These are phyloP conservation scores for Cicer pinnatifidum DNA, from an alignment of 306 rosid species.

Conservation along the genomic window DNA sequence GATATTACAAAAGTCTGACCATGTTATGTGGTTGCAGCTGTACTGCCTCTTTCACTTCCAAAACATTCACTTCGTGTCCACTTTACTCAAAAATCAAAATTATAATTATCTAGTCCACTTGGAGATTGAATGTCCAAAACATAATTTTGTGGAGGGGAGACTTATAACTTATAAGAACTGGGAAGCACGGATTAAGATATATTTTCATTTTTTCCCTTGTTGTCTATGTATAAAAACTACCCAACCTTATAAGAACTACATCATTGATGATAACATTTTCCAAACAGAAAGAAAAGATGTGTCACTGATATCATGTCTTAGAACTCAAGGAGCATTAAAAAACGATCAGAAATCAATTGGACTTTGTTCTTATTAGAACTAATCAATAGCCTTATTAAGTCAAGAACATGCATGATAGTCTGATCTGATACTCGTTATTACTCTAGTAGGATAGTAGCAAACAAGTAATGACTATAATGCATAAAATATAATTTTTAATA, in stretches of 20 bases:
- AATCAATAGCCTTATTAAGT: constrained; percentile 2
- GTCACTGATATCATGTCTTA: background rate
- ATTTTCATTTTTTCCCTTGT: no score
- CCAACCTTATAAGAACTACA: background rate
- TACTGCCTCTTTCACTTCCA: constrained; percentile 25
- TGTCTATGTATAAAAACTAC: background rate
- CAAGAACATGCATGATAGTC: background rate
- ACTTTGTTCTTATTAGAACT: constrained; percentile 11
- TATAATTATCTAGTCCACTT: background rate
- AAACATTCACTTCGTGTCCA: constrained; percentile 10
- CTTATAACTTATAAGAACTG: background rate
- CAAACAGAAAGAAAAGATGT: constrained; percentile 21
- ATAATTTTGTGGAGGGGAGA: background rate
- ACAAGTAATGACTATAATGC: constrained; percentile 2
- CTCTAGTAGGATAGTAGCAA: constrained; percentile 8
- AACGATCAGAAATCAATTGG: constrained; percentile 12
- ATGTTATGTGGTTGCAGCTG: constrained; percentile 12
- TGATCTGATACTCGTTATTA: constrained; percentile 8
- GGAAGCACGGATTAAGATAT: background rate
- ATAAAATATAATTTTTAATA: constrained; percentile 8
- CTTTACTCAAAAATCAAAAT: constrained; percentile 19
- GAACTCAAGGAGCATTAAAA: background rate
- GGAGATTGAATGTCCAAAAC: constrained; percentile 17
- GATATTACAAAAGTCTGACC: background rate
- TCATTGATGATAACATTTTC: constrained; percentile 22